Conservation (phyloP, 2,329 filamentous ascomycete genomes). For the Pseudocercospora pini-densiflorae region DNA sequence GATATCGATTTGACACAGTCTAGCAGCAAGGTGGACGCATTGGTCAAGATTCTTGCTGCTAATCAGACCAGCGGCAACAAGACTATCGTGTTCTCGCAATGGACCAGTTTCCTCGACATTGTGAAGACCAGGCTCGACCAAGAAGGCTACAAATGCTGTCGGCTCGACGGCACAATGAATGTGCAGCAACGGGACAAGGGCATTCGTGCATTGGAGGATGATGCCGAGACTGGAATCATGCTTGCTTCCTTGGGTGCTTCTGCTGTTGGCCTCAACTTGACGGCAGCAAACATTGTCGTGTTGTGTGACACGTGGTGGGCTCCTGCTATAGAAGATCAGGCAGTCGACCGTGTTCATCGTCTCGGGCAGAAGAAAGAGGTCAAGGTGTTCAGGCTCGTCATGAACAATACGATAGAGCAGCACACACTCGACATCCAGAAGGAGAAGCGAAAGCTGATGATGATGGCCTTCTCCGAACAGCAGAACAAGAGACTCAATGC, state of each 20-base stretch:
- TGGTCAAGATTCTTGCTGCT: slow-evolving; percentile 75
- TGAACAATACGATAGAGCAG: slow-evolving; percentile 82
- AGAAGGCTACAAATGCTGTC: slow-evolving; percentile 65
- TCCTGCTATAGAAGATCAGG: slow-evolving; percentile 90
- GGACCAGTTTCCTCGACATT: slow-evolving; percentile 75
- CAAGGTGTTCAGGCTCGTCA: slow-evolving; percentile 79
- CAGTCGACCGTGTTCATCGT: slow-evolving; percentile 84
- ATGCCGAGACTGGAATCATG: slow-evolving; percentile 72
- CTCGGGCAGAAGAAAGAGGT: slow-evolving; percentile 80
- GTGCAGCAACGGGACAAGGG: slow-evolving; percentile 72
- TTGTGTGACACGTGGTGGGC: slow-evolving; percentile 85
- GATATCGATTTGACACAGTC: slow-evolving; percentile 61
- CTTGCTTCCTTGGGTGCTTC: slow-evolving; percentile 82
- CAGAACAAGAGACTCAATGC: slow-evolving; percentile 56
- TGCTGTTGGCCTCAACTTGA: slow-evolving; percentile 83
- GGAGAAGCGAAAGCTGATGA: slow-evolving; percentile 78
- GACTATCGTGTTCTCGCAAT: slow-evolving; percentile 76
- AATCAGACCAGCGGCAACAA: slow-evolving; percentile 66
- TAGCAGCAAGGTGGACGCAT: slow-evolving; percentile 81
- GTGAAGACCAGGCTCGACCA: slow-evolving; percentile 70
- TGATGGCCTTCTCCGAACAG: slow-evolving; percentile 79
- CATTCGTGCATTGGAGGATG: slow-evolving; percentile 68
- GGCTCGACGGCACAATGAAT: slow-evolving; percentile 82
- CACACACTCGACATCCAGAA: slow-evolving; percentile 77
- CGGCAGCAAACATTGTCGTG: slow-evolving; percentile 83